Evolutionary conservation across 495 filamentous ascomycete species (phyloP), one percentile per base, ranked within the genome.

Genomic region (Podospora appendiculata): DNA sequence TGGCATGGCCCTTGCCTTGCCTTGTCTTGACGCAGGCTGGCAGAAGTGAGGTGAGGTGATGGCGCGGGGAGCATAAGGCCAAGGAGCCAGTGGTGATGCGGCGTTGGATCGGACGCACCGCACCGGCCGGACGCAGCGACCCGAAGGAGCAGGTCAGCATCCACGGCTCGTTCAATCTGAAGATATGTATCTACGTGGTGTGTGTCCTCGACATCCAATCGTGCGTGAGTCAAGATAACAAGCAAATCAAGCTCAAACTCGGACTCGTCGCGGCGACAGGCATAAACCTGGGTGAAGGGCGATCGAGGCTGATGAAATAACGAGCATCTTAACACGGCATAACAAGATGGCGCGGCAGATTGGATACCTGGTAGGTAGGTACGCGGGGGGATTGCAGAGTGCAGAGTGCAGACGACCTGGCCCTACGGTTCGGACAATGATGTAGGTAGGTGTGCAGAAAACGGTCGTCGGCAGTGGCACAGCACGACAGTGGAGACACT

Each of bases 271-370:
- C 25, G 2, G 2, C 25, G 25, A 44, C 53, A 53, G 47, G 49
- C 56, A 57, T 53, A 17, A 47, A 46, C 8, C 33, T 43, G 17
- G 41, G 17, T 14, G 33, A 25, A 9, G 11, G 42, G 40, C 47
- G 42, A 45, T 53, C 18, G 48, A 25, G 45, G 45, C 34, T 58
- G 52, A 46, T 54, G 53, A 50, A 55, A 50, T 25, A 50, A 34
- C 34, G 53, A 40, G 39, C 56, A 59, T 60, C 55, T 50, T 54
- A 48, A 52, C 51, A 36, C 59, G 62, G 57, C 56, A 60, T 55
- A 53, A 52, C 51, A 48, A 41, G 43, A 36, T 46, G 41, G 51
- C 41, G 33, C 56, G 55, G 57, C 56, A 60, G 54, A 56, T 59
- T 25, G 47, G 46, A 44, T 8, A 35, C 40, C 36, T 16, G 32